These are phyloP conservation scores for Didymella lethalis DNA, from an alignment of 2,329 filamentous ascomycete species.

Conservation along the genomic window DNA sequence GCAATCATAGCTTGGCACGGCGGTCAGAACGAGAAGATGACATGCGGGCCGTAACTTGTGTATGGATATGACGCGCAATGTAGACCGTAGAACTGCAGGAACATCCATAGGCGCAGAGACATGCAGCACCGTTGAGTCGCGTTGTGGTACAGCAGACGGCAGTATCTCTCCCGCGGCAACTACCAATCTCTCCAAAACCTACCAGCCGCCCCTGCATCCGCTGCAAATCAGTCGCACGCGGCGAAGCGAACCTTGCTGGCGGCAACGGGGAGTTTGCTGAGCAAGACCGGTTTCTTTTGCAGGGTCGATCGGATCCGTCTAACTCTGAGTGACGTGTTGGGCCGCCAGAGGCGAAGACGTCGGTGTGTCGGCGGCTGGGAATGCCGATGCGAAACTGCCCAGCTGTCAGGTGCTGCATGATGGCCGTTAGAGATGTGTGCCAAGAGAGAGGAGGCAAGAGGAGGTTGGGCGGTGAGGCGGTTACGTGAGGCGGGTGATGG, in stretches of 20 bases:
- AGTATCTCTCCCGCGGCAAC: slow-evolving; percentile 3
- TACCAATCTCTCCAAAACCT: background rate
- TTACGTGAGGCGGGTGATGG: background rate
- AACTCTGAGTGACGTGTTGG: background rate
- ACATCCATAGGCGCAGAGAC: background rate
- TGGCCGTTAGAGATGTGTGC: background rate
- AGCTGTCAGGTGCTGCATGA: slow-evolving; percentile 5
- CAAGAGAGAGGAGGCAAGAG: background rate
- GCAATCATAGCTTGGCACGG: too few relatives aligned
- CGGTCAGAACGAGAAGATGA: background rate
- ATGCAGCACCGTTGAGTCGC: background rate
- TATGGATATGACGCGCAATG: background rate
- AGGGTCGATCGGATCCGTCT: background rate
- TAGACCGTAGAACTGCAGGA: too few relatives aligned
- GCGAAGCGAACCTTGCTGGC: background rate
- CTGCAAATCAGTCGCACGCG: slow-evolving; percentile 2
- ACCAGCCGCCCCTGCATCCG: slow-evolving; percentile 3
- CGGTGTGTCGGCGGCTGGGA: background rate
- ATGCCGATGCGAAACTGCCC: slow-evolving; percentile 6
- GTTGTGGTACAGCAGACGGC: background rate
- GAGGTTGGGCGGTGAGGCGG: background rate
- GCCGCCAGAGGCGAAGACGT: background rate
- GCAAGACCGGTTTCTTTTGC: too few relatives aligned
- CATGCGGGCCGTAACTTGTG: background rate
- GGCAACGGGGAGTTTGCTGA: too few relatives aligned